Conservation (phyloP, 2,329 filamentous ascomycete species). For the Cyclaneusma minus region DNA sequence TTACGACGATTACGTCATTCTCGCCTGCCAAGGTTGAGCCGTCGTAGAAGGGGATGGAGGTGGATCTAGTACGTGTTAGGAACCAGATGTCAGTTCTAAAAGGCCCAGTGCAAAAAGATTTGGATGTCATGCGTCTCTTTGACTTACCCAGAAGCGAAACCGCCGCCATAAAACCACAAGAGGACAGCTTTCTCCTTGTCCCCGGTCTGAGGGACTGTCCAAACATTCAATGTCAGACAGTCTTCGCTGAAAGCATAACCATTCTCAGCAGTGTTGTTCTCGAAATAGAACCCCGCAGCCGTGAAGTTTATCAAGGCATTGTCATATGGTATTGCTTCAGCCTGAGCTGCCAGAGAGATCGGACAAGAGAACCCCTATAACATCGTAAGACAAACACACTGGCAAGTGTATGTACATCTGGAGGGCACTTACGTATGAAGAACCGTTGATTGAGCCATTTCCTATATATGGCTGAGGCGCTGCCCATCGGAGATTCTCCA, state of each 20-base stretch:
- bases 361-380: slow-evolving; percentile 11
- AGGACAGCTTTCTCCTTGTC: slow-evolving; percentile 24
- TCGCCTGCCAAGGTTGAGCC: too few relatives aligned
- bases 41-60: too few relatives aligned
- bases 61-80: too few relatives aligned
- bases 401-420: too few relatives aligned
- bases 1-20: too few relatives aligned
- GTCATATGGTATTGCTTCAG: slow-evolving; percentile 1
- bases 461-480: slow-evolving; percentile 14
- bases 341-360: slow-evolving; percentile 1
- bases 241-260: slow-evolving; percentile 21
- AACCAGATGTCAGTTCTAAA: too few relatives aligned
- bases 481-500: slow-evolving; percentile 23
- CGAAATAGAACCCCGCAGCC: slow-evolving; percentile 6
- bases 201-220: slow-evolving; percentile 19
- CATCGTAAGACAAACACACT: slow-evolving; percentile 2
- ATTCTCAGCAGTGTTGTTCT: slow-evolving; percentile 1
- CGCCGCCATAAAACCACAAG: slow-evolving; percentile 28
- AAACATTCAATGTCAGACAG: slow-evolving; percentile 23
- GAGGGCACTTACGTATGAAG: slow-evolving; percentile 12
- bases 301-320: slow-evolving; percentile 10
- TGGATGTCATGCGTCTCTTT: too few relatives aligned
- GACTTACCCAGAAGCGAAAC: too few relatives aligned
- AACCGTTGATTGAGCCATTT: slow-evolving; percentile 9
- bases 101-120: too few relatives aligned